Conservation (phyloP, 228 moss, liverwort and hornwort species). For the Sphagnum fallax region DNA sequence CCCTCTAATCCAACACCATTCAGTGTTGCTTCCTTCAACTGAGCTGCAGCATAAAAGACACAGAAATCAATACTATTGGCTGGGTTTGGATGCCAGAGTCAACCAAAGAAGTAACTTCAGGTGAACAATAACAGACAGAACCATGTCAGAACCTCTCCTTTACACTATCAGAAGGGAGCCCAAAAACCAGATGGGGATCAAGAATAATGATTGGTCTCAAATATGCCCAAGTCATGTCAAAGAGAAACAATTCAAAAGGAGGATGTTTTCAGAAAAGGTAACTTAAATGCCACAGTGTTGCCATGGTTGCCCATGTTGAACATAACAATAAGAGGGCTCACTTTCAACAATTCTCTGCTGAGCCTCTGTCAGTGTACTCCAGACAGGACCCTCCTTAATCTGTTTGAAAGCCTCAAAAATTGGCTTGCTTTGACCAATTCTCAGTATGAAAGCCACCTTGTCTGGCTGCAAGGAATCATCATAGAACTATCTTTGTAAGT, state of each 20-base stretch:
- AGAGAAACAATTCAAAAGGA: too few relatives aligned
- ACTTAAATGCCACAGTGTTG: too few relatives aligned
- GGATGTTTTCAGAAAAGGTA: too few relatives aligned
- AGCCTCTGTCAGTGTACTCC: conserved; percentile 30
- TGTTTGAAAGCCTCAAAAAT: conserved; percentile 39
- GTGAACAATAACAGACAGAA: too few relatives aligned
- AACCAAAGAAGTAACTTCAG: too few relatives aligned
- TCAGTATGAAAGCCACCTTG: conserved; percentile 35
- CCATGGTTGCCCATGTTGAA: not conserved
- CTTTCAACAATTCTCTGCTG: conserved; percentile 41
- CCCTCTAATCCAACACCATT: conserved; percentile 54
- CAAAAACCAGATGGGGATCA: too few relatives aligned
- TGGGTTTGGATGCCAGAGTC: too few relatives aligned
- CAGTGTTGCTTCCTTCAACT: conserved; percentile 44
- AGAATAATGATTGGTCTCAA: too few relatives aligned
- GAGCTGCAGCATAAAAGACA: conserved; percentile 14
- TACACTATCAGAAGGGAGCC: too few relatives aligned
- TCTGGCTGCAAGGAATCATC: conserved; percentile 23
- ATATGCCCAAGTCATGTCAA: too few relatives aligned
- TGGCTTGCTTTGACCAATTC: conserved; percentile 40
- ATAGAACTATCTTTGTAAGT: not conserved
- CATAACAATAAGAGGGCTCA: conserved; percentile 3
- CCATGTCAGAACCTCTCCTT: too few relatives aligned
- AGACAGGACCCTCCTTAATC: conserved; percentile 27
- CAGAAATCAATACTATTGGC: not conserved